Evolutionary conservation across 345 rosid species (phyloP).

Genomic region (Theobroma cacao): DNA sequence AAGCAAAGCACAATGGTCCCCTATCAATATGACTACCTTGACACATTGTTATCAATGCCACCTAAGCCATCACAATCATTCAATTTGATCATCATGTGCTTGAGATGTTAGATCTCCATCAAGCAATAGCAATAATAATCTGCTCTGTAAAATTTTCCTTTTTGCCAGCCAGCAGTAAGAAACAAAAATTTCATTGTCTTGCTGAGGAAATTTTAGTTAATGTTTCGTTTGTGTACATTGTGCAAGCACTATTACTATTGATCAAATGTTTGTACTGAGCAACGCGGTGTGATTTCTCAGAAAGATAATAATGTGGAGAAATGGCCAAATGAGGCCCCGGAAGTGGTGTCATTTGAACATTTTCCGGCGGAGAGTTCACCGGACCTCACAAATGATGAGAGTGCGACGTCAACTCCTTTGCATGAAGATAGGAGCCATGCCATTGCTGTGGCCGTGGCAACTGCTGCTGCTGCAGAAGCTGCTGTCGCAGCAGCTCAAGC

Average conservation of each 20-base stretch:
- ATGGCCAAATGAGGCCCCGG: conserved; percentile 70
- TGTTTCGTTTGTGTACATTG: neutral
- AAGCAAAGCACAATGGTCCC: conserved; percentile 32
- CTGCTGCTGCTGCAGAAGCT: conserved; percentile 94
- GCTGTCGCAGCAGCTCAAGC: conserved; percentile 96
- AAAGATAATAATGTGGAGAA: conserved; percentile 38
- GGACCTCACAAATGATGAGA: conserved; percentile 62
- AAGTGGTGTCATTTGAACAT: conserved; percentile 82
- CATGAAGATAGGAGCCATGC: conserved; percentile 72
- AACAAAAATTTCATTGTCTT: neutral
- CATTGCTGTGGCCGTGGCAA: conserved; percentile 84
- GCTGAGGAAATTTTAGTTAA: neutral
- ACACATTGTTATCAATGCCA: conserved; percentile 38
- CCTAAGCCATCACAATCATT: conserved; percentile 35
- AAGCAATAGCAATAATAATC: neutral
- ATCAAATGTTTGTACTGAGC: neutral
- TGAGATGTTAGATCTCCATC: conserved; percentile 34
- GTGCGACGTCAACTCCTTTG: conserved; percentile 46
- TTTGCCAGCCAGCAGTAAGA: conserved; percentile 17
- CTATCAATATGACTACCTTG: conserved; percentile 13
- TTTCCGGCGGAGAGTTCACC: conserved; percentile 84
- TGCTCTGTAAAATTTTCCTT: neutral
- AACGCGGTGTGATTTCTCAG: conserved; percentile 22
- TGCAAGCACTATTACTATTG: neutral
- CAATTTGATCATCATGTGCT: conserved; percentile 32